Conservation (phyloP, 139 green algal genomes). For the Picochlorum costavermella region DNA sequence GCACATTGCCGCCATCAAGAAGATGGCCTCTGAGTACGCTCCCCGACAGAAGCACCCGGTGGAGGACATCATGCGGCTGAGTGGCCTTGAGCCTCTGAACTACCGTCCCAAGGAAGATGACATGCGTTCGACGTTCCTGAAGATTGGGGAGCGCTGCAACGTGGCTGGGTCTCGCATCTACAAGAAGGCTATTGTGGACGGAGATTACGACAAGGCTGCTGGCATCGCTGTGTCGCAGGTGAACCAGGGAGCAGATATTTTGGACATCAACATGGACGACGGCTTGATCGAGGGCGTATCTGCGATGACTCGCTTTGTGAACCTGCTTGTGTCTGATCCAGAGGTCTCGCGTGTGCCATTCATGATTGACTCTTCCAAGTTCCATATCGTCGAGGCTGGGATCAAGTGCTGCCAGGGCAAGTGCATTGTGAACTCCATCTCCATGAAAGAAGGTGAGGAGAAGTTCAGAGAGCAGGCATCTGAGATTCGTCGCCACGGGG, state of each 20-base stretch:
- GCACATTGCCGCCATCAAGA: constrained; percentile 78
- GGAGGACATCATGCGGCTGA: constrained; percentile 75
- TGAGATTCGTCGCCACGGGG: constrained; percentile 79
- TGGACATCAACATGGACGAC: constrained; percentile 99
- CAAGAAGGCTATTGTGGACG: constrained; percentile 95
- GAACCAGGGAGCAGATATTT: constrained; percentile 74
- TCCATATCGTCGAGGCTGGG: constrained; percentile 93
- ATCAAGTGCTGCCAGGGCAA: constrained; percentile 96
- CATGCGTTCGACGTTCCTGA: constrained; percentile 87
- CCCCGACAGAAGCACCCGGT: constrained; percentile 53
- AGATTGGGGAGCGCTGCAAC: constrained; percentile 96
- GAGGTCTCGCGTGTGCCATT: constrained; percentile 91
- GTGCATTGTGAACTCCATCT: constrained; percentile 98
- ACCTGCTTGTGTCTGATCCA: constrained; percentile 91
- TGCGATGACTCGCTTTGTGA: constrained; percentile 95
- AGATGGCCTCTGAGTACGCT: constrained; percentile 51
- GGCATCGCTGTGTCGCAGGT: constrained; percentile 32
- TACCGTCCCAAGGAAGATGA: constrained; percentile 68
- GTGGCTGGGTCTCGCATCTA: constrained; percentile 89
- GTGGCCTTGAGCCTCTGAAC: constrained; percentile 89
- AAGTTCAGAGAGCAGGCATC: constrained; percentile 76
- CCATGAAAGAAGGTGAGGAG: constrained; percentile 94
- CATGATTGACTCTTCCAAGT: constrained; percentile 98
- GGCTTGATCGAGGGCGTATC: constrained; percentile 90
- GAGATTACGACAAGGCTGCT: constrained; percentile 91